Conservation (phyloP, 2,329 filamentous ascomycete genomes). For the Raffaelea albimanens region DNA sequence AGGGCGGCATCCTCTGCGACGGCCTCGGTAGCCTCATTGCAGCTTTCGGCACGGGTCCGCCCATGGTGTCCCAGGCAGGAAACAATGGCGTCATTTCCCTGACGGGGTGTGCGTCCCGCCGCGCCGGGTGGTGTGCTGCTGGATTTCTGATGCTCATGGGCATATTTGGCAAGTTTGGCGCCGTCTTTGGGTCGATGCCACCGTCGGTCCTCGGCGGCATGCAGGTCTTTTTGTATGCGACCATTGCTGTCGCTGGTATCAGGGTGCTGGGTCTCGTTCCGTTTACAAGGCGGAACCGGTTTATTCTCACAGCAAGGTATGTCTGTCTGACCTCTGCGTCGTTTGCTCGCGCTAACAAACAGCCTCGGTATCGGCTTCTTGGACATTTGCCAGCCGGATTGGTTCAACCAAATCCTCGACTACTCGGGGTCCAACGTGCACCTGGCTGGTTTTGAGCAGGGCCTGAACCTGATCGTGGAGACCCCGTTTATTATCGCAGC, state of each 20-base stretch:
- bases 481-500: conserved; percentile 32
- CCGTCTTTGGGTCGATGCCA: conserved; percentile 58
- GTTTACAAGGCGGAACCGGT: conserved; percentile 57
- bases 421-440: conserved; percentile 25
- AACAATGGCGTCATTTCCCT: conserved; percentile 62
- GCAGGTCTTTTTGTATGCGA: conserved; percentile 57
- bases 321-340: too few relatives aligned
- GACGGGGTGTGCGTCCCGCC: conserved; percentile 58
- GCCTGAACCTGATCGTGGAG: conserved; percentile 28
- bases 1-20: conserved; percentile 70
- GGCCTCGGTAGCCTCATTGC: conserved; percentile 57
- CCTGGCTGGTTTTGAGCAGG: conserved; percentile 29
- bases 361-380: conserved; percentile 47
- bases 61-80: conserved; percentile 59
- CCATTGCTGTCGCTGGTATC: conserved; percentile 57
- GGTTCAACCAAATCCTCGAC: conserved; percentile 27
- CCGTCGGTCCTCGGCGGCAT: conserved; percentile 35
- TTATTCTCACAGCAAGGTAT: conserved; percentile 50
- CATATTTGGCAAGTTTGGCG: conserved; percentile 61
- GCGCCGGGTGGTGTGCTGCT: conserved; percentile 57
- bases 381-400: conserved; percentile 28
- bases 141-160: conserved; percentile 61
- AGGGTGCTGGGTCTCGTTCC: conserved; percentile 53
- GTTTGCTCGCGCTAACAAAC: background rate
- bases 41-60: conserved; percentile 56